phyloP scores from a whole-genome alignment of 1,139 yeast genomes.

The Wickerhamiella pararugosa region DNA sequence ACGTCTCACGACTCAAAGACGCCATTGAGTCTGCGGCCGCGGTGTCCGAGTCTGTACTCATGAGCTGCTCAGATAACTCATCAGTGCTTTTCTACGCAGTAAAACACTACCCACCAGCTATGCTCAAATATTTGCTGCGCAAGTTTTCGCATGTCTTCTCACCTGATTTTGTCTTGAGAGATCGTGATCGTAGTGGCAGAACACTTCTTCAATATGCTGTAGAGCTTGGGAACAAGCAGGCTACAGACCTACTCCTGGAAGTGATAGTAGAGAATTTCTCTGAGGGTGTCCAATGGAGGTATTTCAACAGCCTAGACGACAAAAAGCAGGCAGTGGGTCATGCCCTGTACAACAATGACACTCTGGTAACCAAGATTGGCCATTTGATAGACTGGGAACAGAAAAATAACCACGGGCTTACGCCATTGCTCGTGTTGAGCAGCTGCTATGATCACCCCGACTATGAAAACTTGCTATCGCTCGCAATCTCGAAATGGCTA shows the following conservation, averaged over 20 bases:
- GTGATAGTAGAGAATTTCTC: constrained; percentile 33
- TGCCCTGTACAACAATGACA: constrained; percentile 41
- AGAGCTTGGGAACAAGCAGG: constrained; percentile 33
- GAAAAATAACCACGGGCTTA: constrained; percentile 54
- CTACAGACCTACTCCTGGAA: constrained; percentile 35
- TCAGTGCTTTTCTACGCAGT: constrained; percentile 25
- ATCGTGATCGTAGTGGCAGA: constrained; percentile 38
- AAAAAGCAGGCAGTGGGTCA: constrained; percentile 50
- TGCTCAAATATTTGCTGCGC: constrained; percentile 36
- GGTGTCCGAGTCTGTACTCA: constrained; percentile 1
- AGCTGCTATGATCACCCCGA: constrained; percentile 68
- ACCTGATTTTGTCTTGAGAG: constrained; percentile 53
- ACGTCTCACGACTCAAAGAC: constrained; percentile 17
- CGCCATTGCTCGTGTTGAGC: constrained; percentile 65
- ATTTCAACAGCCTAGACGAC: constrained; percentile 38
- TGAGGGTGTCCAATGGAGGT: constrained; percentile 32
- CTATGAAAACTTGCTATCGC: constrained; percentile 37
- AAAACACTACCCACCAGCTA: constrained; percentile 15
- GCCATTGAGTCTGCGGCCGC: constrained; percentile 10
- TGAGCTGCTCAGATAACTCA: neutral
- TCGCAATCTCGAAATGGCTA: constrained; percentile 9
- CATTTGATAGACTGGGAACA: constrained; percentile 41
- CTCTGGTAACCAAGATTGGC: constrained; percentile 39
- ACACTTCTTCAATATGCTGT: constrained; percentile 50
- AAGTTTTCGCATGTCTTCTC: constrained; percentile 32